Evolutionary conservation across 2,329 filamentous ascomycete genomes (phyloP).

Genomic region (Alternaria sp.): DNA sequence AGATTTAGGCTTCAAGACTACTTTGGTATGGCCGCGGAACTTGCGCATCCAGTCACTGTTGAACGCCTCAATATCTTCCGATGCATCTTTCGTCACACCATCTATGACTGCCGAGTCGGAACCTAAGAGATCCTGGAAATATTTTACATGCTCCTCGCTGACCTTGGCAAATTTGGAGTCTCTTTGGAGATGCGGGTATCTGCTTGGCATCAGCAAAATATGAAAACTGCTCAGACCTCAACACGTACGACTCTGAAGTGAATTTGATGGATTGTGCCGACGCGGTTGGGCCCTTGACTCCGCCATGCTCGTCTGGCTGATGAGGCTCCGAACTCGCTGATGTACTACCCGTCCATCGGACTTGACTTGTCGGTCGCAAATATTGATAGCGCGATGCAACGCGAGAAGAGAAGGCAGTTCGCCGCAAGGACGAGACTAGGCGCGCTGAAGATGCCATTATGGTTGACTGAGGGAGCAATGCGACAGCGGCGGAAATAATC

Average conservation of each 20-base stretch:
- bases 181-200: constrained; percentile 82
- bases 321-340: constrained; percentile 54
- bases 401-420: constrained; percentile 39
- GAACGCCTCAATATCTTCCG: constrained; percentile 86
- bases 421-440: constrained; percentile 45
- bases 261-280: constrained; percentile 67
- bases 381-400: constrained; percentile 30
- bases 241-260: constrained; percentile 76
- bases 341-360: constrained; percentile 47
- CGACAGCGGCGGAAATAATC: constrained; percentile 29
- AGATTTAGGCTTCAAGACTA: constrained; percentile 85
- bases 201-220: constrained; percentile 15
- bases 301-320: constrained; percentile 48
- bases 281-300: constrained; percentile 43
- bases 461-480: constrained; percentile 25
- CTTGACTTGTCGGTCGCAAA: constrained; percentile 40
- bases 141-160: constrained; percentile 79
- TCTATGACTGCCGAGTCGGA: constrained; percentile 83
- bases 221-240: not conserved
- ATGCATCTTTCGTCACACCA: constrained; percentile 75
- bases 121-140: constrained; percentile 84
- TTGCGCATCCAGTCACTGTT: constrained; percentile 99
- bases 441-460: constrained; percentile 48
- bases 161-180: constrained; percentile 77
- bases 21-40: constrained; percentile 86